phyloP scores from a whole-genome alignment of 75 land plant species.

The Pinus tabuliformis region DNA sequence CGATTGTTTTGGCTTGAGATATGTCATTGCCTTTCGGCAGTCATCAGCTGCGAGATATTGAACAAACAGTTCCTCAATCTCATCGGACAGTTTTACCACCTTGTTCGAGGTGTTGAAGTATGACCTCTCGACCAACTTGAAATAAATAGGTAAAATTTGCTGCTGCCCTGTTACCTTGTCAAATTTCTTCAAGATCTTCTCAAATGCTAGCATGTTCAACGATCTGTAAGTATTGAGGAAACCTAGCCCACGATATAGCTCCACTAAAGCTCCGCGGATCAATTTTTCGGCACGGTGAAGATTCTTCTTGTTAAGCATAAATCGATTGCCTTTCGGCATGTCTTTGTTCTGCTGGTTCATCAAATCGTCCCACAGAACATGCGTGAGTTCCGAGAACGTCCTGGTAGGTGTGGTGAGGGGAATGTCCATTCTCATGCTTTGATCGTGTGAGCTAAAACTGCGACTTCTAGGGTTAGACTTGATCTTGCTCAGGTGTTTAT shows the following conservation, averaged over 20 bases:
- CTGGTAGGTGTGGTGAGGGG: constrained; percentile 51
- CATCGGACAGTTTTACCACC: constrained; percentile 74
- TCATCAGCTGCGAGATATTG: constrained; percentile 71
- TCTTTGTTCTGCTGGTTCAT: constrained; percentile 35
- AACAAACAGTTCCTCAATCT: constrained; percentile 81
- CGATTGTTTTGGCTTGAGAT: constrained; percentile 68
- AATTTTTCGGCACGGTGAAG: constrained; percentile 82
- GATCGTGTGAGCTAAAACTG: constrained; percentile 40
- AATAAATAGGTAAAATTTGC: constrained; percentile 63
- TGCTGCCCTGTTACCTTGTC: constrained; percentile 91
- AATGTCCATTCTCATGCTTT: constrained; percentile 55
- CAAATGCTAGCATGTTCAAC: constrained; percentile 90
- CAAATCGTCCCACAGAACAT: constrained; percentile 59
- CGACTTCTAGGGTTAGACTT: constrained; percentile 24
- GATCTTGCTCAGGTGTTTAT: constrained; percentile 3
- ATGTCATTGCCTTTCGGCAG: constrained; percentile 80
- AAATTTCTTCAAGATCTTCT: constrained; percentile 94
- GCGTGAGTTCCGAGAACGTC: constrained; percentile 55
- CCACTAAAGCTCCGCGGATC: constrained; percentile 77
- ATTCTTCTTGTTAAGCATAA: constrained; percentile 50
- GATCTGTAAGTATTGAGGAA: constrained; percentile 85
- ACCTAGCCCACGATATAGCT: constrained; percentile 87
- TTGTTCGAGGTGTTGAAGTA: constrained; percentile 92
- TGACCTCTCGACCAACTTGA: constrained; percentile 80
- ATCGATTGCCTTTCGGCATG: constrained; percentile 17